Evolutionary conservation across 345 rosid genomes (phyloP).

Genomic region (Gossypioides kirkii): DNA sequence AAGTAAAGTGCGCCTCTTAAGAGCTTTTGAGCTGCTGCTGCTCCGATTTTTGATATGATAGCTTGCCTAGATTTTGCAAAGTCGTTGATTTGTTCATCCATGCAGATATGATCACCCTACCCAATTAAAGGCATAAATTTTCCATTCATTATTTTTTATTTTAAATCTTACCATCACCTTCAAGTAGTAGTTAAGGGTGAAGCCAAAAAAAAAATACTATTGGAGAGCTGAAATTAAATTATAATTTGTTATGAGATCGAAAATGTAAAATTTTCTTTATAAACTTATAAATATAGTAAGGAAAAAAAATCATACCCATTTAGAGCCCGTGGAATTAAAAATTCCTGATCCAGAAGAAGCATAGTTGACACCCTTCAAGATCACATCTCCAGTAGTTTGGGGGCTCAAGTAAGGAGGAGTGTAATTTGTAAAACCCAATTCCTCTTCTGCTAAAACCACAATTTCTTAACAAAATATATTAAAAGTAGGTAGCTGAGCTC

Average conservation of each 20-base stretch:
- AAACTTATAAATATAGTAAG: neutral
- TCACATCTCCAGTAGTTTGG: neutral
- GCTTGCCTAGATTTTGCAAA: slow-evolving; percentile 35
- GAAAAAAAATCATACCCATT: neutral
- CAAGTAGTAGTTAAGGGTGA: too few relatives aligned
- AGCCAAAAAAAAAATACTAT: too few relatives aligned
- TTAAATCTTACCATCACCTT: too few relatives aligned
- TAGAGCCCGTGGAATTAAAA: neutral
- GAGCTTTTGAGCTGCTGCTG: slow-evolving; percentile 32
- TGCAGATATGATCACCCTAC: slow-evolving; percentile 52
- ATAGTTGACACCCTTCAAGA: slow-evolving; percentile 14
- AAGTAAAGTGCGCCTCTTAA: slow-evolving; percentile 17
- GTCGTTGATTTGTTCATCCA: slow-evolving; percentile 41
- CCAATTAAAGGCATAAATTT: neutral
- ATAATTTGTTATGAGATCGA: too few relatives aligned
- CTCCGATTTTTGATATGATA: slow-evolving; percentile 28
- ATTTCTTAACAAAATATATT: neutral
- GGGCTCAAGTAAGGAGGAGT: slow-evolving; percentile 16
- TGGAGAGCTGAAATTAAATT: too few relatives aligned
- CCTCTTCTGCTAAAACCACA: neutral
- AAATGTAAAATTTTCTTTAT: too few relatives aligned
- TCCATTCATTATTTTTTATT: neutral
- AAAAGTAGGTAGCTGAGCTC: neutral
- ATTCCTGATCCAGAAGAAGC: slow-evolving; percentile 15
- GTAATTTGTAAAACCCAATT: neutral